Base-by-base conservation (phyloP, 306 rosid species). In the Trifolium fragiferum region DNA sequence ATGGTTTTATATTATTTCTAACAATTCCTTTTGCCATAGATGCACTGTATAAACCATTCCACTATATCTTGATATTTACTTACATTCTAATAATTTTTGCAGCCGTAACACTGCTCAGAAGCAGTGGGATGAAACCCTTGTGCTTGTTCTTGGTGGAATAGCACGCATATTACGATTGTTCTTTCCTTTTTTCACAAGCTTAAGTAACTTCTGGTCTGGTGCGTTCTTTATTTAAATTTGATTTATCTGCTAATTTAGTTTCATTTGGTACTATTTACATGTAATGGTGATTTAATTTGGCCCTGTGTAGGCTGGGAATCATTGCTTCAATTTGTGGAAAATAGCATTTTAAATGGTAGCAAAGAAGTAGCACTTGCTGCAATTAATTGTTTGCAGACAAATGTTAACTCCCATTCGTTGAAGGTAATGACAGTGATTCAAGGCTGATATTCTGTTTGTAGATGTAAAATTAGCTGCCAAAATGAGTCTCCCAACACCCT, bases 41-140 rank as follows among this genome's bases (percentile, higher is more conserved):
- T 75, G 78, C 20, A 23, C 7, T 74, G 16, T 23, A 33, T 63
- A 59, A 20, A 9, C n/a, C 66, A 53, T 43, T 74, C 66, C 54
- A 53, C 49, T 44, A 35, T 62, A 53, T 14, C 37, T 57, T 76
- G 44, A 11, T 27, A 66, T 63, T n/a, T 46, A 50, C 27, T 69
- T 50, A n/a, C 68, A 13, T 70, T 86, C 33, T 70, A 51, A 78
- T 86, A 38, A 54, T 77, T 77, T 82, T 68, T 88, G 84, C 90
- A 93, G 98, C 84, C 98, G 98, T 69, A 93, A 93, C 85, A 93
- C 98, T 1, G 97, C 94, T 84, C 98, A 93, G 86, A 93, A 93
- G 81, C 98, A 93, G 83, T 93, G 98, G 98, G 98, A 93, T 78
- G 98, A 93, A 85, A 89, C 98, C 30, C 90, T 93, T 38, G 94